Percentiles rank a stretch among this genome's conserved stretches.
phyloP scores from a whole-genome alignment of 257 asterid genomes.

The Osmanthus fragrans region DNA sequence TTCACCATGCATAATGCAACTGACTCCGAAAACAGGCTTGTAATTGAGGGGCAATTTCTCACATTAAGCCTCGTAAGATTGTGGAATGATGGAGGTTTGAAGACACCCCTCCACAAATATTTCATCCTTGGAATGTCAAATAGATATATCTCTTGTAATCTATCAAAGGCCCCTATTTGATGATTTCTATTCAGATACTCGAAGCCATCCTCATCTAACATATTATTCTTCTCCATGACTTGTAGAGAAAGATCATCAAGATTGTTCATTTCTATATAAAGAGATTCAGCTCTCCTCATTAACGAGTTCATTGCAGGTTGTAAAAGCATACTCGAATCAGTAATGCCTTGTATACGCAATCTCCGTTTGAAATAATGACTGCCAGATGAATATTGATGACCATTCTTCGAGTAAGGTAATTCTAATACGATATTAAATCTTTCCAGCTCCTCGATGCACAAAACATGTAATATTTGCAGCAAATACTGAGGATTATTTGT shows the following conservation, averaged over 20 bases:
- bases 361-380: constrained; percentile 6
- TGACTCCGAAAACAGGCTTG: neutral
- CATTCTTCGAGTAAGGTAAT: neutral
- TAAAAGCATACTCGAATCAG: neutral
- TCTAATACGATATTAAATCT: constrained; percentile 4
- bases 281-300: neutral
- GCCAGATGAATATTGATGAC: too few relatives aligned
- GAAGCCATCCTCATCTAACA: constrained; percentile 3
- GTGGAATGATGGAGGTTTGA: constrained; percentile 9
- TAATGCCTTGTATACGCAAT: neutral
- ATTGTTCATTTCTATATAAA: too few relatives aligned
- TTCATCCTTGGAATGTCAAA: neutral
- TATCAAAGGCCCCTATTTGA: constrained; percentile 10
- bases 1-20: neutral
- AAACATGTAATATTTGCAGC: constrained; percentile 2
- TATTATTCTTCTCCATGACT: neutral
- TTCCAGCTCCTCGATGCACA: neutral
- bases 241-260: neutral
- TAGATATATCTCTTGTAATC: constrained; percentile 3
- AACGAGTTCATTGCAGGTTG: neutral
- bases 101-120: neutral
- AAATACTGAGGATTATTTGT: neutral
- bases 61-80: constrained; percentile 10
- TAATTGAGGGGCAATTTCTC: neutral
- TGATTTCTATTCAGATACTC: neutral